Evolutionary conservation across 257 asterid species (phyloP), one percentile per base, ranked within the genome.

Genomic region (Rhazya stricta): DNA sequence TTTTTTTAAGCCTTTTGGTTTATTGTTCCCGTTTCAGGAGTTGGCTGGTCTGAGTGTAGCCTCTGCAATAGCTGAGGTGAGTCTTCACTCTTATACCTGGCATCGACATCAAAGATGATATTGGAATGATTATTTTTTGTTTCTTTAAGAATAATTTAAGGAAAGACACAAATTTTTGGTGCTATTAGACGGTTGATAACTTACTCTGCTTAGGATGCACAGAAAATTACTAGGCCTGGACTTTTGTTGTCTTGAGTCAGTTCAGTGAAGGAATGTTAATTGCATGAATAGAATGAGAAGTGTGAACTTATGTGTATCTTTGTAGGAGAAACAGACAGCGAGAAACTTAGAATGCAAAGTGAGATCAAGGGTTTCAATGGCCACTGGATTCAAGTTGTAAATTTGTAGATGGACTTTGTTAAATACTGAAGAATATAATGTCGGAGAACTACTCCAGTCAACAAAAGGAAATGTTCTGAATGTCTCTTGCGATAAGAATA

Each of bases 31-130:
- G 18, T 25, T 67, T 27, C 34, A 82, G 86, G 83, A 82, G 67
- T 71, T 82, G 79, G 80, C 83, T 53, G 83, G 86, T 51, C 70
- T 79, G 75, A 79, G 79, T 45, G 81, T 79, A 43, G 83, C 86
- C 16, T 50, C 83, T 63, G 84, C 86, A 53, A 74, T 83, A 77
- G 84, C 76, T 29, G 84, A 79, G 84, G 86, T 83, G 63, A 72
- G 53, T 6, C 19, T 62, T 63, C 69, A 43, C 32, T 30, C 15
- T 58, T 39, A 15, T 19, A 16, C 37, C 23, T 15, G 69, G 27
- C 27, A 34, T 63, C 1, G 43, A 63, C 13, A 63, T 7, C 15
- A 16, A 65, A 65, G 70, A 65, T 36, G 30, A 65, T 65, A 65
- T 36, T 65, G 18, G 46, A 18, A 10, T 37, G 30, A 65, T 37